phyloP scores from a whole-genome alignment of 139 green algal species.

The Zygnema circumcarinatum region DNA sequence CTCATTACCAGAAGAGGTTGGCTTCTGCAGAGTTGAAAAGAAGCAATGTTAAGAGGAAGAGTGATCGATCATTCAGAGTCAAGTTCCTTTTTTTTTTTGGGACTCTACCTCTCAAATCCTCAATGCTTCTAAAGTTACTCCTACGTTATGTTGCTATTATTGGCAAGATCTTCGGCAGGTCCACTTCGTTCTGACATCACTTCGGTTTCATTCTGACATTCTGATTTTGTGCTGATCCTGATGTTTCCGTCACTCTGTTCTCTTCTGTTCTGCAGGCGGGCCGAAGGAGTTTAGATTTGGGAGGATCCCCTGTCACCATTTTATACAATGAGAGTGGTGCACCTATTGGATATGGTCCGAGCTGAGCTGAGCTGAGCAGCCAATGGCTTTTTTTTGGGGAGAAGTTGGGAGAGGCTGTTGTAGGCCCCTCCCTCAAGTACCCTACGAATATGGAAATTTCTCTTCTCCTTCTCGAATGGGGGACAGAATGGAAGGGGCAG shows the following conservation, averaged over 20 bases:
- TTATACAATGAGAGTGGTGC: constrained; percentile 6
- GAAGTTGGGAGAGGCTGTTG: too few relatives aligned
- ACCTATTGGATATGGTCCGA: too few relatives aligned
- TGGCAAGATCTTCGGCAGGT: too few relatives aligned
- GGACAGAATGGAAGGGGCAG: too few relatives aligned
- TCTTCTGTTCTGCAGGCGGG: neutral
- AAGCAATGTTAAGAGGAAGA: neutral
- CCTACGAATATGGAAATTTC: too few relatives aligned
- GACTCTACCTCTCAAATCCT: neutral
- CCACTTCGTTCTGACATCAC: too few relatives aligned
- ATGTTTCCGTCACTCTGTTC: neutral
- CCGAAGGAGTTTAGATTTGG: constrained; percentile 1
- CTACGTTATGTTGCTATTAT: too few relatives aligned
- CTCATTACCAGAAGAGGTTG: neutral
- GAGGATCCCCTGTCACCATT: neutral
- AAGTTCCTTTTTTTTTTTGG: neutral
- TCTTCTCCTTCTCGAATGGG: too few relatives aligned
- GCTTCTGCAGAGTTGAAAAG: neutral
- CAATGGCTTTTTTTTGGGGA: too few relatives aligned
- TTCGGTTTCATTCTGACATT: neutral
- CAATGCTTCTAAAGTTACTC: too few relatives aligned
- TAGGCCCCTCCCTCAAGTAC: too few relatives aligned
- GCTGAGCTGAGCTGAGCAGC: too few relatives aligned
- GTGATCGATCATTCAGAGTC: neutral
- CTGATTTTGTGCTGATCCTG: neutral